Evolutionary conservation across 495 filamentous ascomycete species (phyloP).

Genomic region (Neurospora sp.): DNA sequence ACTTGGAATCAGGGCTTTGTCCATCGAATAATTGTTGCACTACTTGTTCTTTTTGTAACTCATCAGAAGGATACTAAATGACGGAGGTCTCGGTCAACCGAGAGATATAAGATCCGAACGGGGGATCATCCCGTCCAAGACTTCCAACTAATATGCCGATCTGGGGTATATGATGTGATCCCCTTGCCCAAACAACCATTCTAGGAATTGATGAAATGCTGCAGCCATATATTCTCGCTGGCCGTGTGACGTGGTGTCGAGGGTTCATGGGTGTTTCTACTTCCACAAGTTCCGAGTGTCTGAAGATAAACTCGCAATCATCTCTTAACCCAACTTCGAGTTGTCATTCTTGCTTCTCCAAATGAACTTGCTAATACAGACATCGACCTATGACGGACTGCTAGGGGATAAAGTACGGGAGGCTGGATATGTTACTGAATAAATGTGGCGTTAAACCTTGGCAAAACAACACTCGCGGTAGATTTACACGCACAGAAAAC

Average conservation of each 20-base stretch:
- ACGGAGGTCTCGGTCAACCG: not conserved
- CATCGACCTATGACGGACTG: not conserved
- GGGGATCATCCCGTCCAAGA: not conserved
- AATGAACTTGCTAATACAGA: not conserved
- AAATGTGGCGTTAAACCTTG: not conserved
- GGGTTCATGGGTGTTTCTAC: not conserved
- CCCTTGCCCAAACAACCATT: not conserved
- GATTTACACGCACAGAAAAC: not conserved
- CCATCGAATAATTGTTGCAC: not conserved
- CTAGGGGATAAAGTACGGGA: not conserved
- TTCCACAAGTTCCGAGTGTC: not conserved
- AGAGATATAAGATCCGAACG: not conserved
- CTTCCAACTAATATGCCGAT: not conserved
- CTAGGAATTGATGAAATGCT: not conserved
- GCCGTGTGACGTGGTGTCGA: not conserved
- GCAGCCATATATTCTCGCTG: not conserved
- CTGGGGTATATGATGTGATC: not conserved
- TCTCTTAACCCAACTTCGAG: not conserved
- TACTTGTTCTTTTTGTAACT: not conserved
- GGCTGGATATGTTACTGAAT: not conserved
- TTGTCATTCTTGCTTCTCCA: not conserved
- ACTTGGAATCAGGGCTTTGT: not conserved
- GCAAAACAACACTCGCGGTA: not conserved
- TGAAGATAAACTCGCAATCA: not conserved
- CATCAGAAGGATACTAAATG: not conserved